Base-by-base conservation (phyloP, 116 monocot genomes). In the Trichopus zeylanicus region DNA sequence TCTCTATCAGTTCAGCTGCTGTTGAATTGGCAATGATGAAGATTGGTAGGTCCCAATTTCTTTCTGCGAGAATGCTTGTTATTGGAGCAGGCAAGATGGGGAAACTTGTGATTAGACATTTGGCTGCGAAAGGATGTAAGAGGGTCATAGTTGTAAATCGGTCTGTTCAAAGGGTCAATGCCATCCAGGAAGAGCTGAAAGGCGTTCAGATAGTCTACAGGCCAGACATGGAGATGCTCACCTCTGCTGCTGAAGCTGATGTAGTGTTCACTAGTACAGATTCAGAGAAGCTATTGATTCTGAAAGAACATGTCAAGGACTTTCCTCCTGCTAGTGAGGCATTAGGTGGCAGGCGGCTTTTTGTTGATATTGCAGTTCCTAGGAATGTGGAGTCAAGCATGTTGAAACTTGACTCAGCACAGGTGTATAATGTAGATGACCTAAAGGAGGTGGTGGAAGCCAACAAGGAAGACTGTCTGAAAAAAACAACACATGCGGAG, bases 81-180 rank as follows among this genome's bases (percentile, higher is more conserved):
- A 78, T 99, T 23, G 99, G 99, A 46, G 92, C 99, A 6, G 98
- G 98, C 46, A 98, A 98, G 76, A 98, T 98, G 98, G 98, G 98
- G 22, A 98, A 82, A 57, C 84, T 98, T 34, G 91, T 98, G 24
- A 84, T 98, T 49, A 98, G 91, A 47, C 98, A 98, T 69, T 70
- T 98, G 29, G 82, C 73, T 30, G 76, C 98, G 6, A 98, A 91
- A 73, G 98, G 98, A 30, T 98, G 84, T 73, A 85, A 74, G 54
- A 74, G 63, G 26, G 71, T 98, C 5, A 76, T 88, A 13, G 98
- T 91, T 55, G 88, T 83, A 22, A 98, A 98, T 38, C 75, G 91
- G 11, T 91, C 98, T 11, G 49, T 33, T 22, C 82, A 82, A 67
- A 91, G 66, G 66, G 88, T 98, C 20, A 64, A 75, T 57, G 85